Base-by-base conservation (phyloP, 495 filamentous ascomycete species). In the Penicillium fimorum region DNA sequence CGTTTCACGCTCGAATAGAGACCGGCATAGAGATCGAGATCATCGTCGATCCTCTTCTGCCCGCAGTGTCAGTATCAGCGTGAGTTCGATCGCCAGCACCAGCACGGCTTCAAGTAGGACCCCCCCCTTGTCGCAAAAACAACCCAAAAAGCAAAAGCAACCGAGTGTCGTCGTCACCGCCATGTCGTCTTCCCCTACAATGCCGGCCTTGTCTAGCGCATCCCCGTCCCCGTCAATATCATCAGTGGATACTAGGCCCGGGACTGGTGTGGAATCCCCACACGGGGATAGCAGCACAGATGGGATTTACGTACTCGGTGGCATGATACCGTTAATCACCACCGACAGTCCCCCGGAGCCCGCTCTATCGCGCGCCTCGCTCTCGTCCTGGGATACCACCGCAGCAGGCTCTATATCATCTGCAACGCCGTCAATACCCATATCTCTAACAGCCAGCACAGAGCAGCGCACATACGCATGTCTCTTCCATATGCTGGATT, bases 401-500 rank as follows among this genome's bases (percentile, higher is more conserved):
- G 53, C 61, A 32, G 54, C 61, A 17, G 33, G 12, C 33, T 55
- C 60, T 25, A 27, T 46, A 32, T 44, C 29, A 20, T 60, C 50
- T 10, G 38, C 40, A 3, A 20, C 41, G 17, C 35, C 41, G 1
- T 57, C 54, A 12, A 32, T 47, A 12, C 42, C 38, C 2, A 12
- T 17, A 11, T 29, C 30, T 37, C 20, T 32, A 5, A 30, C 10
- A 52, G 29, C 13, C 45, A 24, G 57, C 24, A 49, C 37, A 42
- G 43, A 52, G 5, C 59, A 55, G n/a, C 57, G 63, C 30, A 55
- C 57, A 29, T 77, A 77, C 55, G 56, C 58, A n/a, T 79, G 76
- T 53, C 65, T 79, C 25, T 79, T 79, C 64, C 68, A 77, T 41
- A 70, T 73, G 57, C 65, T 79, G 1, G 69, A 76, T 55, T 79